These are phyloP conservation scores for Lactarius hatsudake DNA, from an alignment of 768 basidiomycete genomes.

Conservation along the genomic window DNA sequence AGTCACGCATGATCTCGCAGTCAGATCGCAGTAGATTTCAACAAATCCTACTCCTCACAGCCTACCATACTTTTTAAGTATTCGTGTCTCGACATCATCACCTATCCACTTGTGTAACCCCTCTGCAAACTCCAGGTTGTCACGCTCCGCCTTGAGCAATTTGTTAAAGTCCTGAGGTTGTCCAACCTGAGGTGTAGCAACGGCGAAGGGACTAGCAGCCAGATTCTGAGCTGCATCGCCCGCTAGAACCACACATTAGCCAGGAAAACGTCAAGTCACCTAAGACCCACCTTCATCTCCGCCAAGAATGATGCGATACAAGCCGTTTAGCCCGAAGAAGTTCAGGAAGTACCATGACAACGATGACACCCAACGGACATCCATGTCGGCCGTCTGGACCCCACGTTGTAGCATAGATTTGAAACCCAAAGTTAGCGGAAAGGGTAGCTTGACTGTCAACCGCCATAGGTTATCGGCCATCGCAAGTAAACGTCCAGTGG, in stretches of 20 bases:
- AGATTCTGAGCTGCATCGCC: conserved; percentile 79
- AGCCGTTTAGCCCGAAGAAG: conserved; percentile 94
- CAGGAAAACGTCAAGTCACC: conserved; percentile 24
- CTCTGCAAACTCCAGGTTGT: conserved; percentile 90
- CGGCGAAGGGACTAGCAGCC: conserved; percentile 65
- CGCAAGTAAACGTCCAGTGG: not conserved
- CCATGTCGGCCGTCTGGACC: conserved; percentile 93
- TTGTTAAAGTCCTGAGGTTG: conserved; percentile 86
- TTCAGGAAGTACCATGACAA: conserved; percentile 99
- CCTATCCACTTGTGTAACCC: conserved; percentile 84
- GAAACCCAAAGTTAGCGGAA: conserved; percentile 95
- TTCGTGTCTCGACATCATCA: conserved; percentile 71
- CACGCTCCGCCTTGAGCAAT: conserved; percentile 85
- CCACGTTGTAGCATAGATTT: conserved; percentile 97
- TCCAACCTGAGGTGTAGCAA: conserved; percentile 42
- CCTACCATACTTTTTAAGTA: conserved; percentile 77
- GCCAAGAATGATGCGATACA: conserved; percentile 92
- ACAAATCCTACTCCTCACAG: conserved; percentile 34
- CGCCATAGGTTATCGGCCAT: conserved; percentile 7
- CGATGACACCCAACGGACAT: conserved; percentile 98
- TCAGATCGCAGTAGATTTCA: conserved; percentile 9
- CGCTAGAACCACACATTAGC: conserved; percentile 42
- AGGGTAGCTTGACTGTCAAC: conserved; percentile 86
- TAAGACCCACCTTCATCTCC: conserved; percentile 73
- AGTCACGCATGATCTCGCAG: not conserved